A percentile compares a stretch with the other conserved stretches of the same genome.
These are phyloP conservation scores for Phytophthora hybrid DNA, from an alignment of 352 stramenopile genomes.

Conservation along the genomic window DNA sequence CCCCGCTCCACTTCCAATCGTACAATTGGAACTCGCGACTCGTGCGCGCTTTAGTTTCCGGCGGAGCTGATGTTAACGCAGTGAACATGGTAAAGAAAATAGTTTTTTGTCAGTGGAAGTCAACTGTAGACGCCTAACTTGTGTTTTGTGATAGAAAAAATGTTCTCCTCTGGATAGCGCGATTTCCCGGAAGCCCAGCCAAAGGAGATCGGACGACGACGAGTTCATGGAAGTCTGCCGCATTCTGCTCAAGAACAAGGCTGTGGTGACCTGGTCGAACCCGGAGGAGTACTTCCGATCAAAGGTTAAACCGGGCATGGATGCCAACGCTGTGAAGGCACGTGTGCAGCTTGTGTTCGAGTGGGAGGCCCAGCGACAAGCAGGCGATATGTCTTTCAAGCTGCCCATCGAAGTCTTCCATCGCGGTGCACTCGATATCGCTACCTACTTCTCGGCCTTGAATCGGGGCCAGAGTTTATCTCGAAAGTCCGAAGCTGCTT, in stretches of 20 bases:
- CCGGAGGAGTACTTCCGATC: background rate
- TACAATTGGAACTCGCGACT: conserved; percentile 1
- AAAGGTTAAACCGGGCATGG: background rate
- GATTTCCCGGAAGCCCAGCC: background rate
- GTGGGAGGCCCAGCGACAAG: background rate
- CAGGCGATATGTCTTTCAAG: conserved; percentile 1
- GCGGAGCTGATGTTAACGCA: background rate
- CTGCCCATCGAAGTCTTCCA: background rate
- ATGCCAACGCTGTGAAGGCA: background rate
- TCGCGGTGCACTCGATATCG: background rate
- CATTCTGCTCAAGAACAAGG: conserved; percentile 5
- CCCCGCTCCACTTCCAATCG: background rate
- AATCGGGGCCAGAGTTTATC: background rate
- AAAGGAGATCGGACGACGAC: background rate
- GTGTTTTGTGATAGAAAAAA: background rate
- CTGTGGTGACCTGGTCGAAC: background rate
- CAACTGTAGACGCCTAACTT: background rate
- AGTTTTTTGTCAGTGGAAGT: too few relatives aligned
- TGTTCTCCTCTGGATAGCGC: background rate
- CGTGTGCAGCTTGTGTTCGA: background rate
- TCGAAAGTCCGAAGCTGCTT: background rate
- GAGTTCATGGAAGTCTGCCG: conserved; percentile 1
- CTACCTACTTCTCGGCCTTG: background rate
- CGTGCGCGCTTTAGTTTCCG: background rate
- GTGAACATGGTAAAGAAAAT: background rate